Evolutionary conservation across 345 rosid genomes (phyloP).

Genomic region (Rhodamnia rubescens): DNA sequence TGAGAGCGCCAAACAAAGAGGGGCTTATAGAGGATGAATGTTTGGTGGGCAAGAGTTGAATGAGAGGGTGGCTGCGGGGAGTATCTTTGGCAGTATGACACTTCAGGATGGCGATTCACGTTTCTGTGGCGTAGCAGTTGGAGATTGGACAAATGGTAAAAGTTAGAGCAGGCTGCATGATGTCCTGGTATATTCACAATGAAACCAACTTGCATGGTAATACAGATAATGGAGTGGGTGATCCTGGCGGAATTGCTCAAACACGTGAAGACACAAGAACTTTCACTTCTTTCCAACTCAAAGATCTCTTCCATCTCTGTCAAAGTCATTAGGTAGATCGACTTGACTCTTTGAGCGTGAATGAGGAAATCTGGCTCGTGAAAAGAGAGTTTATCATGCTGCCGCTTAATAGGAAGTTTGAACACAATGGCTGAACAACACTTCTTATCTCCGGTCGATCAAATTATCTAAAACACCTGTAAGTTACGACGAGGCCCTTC

Average conservation of each 20-base stretch:
- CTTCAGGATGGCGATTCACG: background rate
- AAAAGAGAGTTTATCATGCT: background rate
- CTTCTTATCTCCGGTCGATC: background rate
- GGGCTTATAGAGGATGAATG: background rate
- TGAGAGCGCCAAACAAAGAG: background rate
- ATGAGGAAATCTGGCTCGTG: background rate
- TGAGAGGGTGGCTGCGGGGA: background rate
- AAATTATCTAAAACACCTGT: background rate
- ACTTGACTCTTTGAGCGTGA: background rate
- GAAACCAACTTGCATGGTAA: background rate
- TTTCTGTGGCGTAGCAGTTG: background rate
- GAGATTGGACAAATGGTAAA: background rate
- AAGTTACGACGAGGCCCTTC: background rate
- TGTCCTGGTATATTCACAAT: background rate
- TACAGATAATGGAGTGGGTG: background rate
- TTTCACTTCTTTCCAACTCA: background rate
- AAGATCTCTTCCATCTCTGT: background rate
- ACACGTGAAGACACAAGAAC: background rate
- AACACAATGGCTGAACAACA: background rate
- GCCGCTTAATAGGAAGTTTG: background rate
- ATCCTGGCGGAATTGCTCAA: background rate
- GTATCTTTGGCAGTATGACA: background rate
- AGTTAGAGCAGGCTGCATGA: background rate
- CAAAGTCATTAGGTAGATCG: background rate
- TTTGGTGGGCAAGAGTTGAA: background rate